phyloP scores from a whole-genome alignment of 2,329 filamentous ascomycete species.

The Fusarium vanettenii region DNA sequence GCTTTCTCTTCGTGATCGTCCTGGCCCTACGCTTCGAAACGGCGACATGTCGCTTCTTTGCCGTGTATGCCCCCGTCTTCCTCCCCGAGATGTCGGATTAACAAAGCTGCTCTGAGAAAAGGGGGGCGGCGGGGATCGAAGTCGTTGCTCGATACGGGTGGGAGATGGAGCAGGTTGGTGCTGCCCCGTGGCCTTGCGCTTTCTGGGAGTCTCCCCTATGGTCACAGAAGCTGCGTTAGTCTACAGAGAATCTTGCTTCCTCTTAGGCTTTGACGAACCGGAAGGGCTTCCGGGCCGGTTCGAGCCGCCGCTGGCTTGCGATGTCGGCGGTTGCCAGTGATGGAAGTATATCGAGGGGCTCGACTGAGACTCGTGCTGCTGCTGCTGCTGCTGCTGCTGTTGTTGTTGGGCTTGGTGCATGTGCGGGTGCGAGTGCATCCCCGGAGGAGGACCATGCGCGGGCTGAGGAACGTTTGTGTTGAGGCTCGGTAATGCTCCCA shows the following conservation, averaged over 20 bases:
- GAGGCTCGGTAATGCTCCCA: slow-evolving; percentile 55
- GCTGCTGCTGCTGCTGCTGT: slow-evolving; percentile 69
- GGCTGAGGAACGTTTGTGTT: slow-evolving; percentile 58
- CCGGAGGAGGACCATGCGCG: slow-evolving; percentile 37
- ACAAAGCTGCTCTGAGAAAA: slow-evolving; percentile 45
- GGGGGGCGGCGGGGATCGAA: slow-evolving; percentile 49
- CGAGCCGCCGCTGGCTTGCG: slow-evolving; percentile 68
- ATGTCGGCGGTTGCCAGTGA: slow-evolving; percentile 87
- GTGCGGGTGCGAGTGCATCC: slow-evolving; percentile 58
- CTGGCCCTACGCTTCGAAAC: slow-evolving; percentile 44
- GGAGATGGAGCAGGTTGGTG: slow-evolving; percentile 43
- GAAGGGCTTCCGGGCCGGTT: slow-evolving; percentile 79
- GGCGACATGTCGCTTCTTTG: slow-evolving; percentile 53
- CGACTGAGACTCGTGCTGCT: slow-evolving; percentile 68
- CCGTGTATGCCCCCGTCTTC: slow-evolving; percentile 48
- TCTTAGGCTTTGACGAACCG: slow-evolving; percentile 73
- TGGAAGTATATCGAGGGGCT: slow-evolving; percentile 89
- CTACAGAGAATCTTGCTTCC: slow-evolving; percentile 57
- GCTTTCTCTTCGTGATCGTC: slow-evolving; percentile 40
- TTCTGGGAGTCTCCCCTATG: slow-evolving; percentile 82
- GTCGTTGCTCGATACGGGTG: slow-evolving; percentile 45
- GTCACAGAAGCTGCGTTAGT: slow-evolving; percentile 54
- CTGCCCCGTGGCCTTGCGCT: slow-evolving; percentile 78
- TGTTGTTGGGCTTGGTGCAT: slow-evolving; percentile 65
- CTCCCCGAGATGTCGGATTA: slow-evolving; percentile 38